Conservation (phyloP, 352 stramenopile species). For the Phytophthora citrophthora region DNA sequence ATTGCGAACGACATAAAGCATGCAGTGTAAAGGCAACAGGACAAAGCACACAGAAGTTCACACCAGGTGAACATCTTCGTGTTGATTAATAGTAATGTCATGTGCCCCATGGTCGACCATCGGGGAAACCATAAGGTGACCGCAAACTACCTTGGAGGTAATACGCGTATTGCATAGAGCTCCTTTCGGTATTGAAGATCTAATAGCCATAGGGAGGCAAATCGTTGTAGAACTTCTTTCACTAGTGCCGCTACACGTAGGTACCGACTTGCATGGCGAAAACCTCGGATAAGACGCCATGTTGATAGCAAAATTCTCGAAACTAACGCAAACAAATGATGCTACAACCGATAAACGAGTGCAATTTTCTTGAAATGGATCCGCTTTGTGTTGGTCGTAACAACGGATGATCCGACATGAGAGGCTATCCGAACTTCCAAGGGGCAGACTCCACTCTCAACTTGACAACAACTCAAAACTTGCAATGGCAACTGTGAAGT, state of each 20-base stretch:
- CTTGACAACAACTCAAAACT: too few relatives aligned
- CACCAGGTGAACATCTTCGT: constrained; percentile 14
- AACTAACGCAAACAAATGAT: neutral
- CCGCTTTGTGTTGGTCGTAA: too few relatives aligned
- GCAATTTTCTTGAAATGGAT: too few relatives aligned
- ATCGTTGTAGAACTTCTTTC: constrained; percentile 6
- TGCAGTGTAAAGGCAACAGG: constrained; percentile 2
- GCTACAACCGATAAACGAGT: neutral
- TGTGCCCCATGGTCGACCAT: constrained; percentile 7
- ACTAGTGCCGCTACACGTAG: neutral
- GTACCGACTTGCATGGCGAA: neutral
- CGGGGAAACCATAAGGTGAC: neutral
- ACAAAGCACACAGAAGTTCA: constrained; percentile 12
- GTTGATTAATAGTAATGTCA: constrained; percentile 7
- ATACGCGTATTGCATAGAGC: constrained; percentile 8
- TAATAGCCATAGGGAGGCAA: neutral
- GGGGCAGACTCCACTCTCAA: too few relatives aligned
- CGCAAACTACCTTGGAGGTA: constrained; percentile 4
- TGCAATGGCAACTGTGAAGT: too few relatives aligned
- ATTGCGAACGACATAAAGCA: neutral
- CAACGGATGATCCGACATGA: too few relatives aligned
- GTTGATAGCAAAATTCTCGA: too few relatives aligned
- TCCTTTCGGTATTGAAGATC: neutral
- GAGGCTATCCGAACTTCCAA: too few relatives aligned
- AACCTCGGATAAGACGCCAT: neutral